Evolutionary conservation across 2,329 filamentous ascomycete genomes (phyloP).

Genomic region (Fusarium multiceps): DNA sequence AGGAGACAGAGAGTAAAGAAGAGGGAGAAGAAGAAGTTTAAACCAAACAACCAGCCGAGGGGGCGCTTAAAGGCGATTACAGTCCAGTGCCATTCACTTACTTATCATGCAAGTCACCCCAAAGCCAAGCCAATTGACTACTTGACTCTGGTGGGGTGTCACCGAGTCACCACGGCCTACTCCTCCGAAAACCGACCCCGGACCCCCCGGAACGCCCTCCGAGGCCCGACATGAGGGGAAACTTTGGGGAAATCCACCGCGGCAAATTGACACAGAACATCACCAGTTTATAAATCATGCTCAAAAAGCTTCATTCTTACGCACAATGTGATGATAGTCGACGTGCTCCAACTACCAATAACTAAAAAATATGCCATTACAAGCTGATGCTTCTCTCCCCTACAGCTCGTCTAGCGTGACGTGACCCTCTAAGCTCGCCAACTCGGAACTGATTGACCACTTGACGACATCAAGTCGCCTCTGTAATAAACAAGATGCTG

Average conservation of each 20-base stretch:
- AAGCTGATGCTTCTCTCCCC: constrained; percentile 44
- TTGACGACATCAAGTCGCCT: constrained; percentile 37
- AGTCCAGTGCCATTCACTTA: constrained; percentile 6
- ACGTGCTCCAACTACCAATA: constrained; percentile 36
- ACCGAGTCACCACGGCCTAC: constrained; percentile 34
- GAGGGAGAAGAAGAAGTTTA: neutral
- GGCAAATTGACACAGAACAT: constrained; percentile 10
- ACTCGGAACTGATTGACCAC: constrained; percentile 23
- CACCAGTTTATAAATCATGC: neutral
- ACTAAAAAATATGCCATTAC: constrained; percentile 48
- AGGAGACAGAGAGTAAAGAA: constrained; percentile 10
- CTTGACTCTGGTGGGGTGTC: constrained; percentile 31
- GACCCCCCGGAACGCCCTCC: constrained; percentile 39
- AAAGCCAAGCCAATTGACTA: constrained; percentile 22
- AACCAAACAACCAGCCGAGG: constrained; percentile 22
- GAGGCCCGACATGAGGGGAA: constrained; percentile 17
- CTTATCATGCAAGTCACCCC: constrained; percentile 23
- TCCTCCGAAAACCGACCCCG: constrained; percentile 40
- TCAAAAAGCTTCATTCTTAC: constrained; percentile 30
- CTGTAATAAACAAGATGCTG: constrained; percentile 40
- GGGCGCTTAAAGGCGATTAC: constrained; percentile 21
- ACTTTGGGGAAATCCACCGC: constrained; percentile 11
- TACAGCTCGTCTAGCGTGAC: constrained; percentile 43
- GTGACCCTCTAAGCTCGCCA: constrained; percentile 38
- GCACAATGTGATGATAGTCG: constrained; percentile 36